phyloP scores from a whole-genome alignment of 495 filamentous ascomycete genomes.

The Bathelium albidoporum region DNA sequence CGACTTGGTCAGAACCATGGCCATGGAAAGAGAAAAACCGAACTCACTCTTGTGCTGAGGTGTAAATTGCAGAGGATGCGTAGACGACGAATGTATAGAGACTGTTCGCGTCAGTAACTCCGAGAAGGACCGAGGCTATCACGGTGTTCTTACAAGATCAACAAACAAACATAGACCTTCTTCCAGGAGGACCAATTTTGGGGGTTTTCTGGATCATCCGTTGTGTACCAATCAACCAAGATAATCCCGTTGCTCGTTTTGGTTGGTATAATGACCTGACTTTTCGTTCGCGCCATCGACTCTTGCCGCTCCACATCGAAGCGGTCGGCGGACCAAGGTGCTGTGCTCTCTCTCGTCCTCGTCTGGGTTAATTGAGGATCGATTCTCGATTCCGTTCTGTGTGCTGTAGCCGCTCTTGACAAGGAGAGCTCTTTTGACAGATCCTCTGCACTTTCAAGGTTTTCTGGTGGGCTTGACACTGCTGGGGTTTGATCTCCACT shows the following conservation, averaged over 20 bases:
- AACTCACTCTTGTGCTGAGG: neutral
- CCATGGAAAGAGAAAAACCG: neutral
- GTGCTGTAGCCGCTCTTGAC: neutral
- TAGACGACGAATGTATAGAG: slow-evolving; percentile 5
- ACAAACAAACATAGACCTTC: slow-evolving; percentile 16
- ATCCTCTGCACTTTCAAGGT: no score
- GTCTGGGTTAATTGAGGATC: neutral
- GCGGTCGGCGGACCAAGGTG: neutral
- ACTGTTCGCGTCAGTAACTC: neutral
- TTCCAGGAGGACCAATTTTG: slow-evolving; percentile 42
- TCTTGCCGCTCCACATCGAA: neutral
- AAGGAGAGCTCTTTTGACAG: neutral
- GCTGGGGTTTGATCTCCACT: neutral
- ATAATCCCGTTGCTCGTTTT: slow-evolving; percentile 23
- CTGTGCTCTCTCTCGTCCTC: neutral
- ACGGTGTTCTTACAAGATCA: neutral
- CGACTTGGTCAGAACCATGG: neutral
- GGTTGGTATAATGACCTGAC: neutral
- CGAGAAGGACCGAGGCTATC: neutral
- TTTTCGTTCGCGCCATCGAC: neutral
- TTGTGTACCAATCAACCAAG: slow-evolving; percentile 47
- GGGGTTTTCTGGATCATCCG: slow-evolving; percentile 44
- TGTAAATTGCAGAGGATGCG: neutral
- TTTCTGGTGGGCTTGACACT: neutral
- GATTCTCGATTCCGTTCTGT: neutral